These are phyloP conservation scores for Sarcocystis neurona DNA, from an alignment of 169 alveolate species.

Conservation along the genomic window DNA sequence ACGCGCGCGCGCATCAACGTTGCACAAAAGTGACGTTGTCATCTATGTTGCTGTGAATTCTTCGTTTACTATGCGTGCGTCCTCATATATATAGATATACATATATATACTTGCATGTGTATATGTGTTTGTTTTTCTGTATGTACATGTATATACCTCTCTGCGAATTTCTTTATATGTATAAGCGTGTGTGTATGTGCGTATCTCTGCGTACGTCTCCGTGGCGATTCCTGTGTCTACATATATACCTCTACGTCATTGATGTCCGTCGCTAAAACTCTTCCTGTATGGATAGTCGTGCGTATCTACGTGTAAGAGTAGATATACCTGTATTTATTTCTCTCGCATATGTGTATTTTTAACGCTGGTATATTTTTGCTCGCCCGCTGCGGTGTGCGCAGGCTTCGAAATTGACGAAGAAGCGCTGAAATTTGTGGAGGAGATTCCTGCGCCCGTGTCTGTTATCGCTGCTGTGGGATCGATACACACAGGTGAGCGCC, in stretches of 20 bases:
- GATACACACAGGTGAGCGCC: conserved; percentile 72
- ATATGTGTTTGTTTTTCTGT: neutral
- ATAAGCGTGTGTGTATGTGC: neutral
- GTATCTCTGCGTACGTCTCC: neutral
- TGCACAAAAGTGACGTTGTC: too few species aligned
- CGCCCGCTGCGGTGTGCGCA: neutral
- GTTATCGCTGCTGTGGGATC: conserved; percentile 80
- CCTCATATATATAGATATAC: too few species aligned
- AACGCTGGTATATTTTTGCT: neutral
- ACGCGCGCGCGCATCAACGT: too few species aligned
- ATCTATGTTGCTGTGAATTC: too few species aligned
- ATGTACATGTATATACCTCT: neutral
- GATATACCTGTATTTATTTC: neutral
- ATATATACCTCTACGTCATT: too few species aligned
- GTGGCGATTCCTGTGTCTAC: neutral
- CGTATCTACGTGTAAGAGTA: neutral
- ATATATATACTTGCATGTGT: too few species aligned
- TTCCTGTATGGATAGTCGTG: too few species aligned
- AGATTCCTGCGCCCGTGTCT: conserved; percentile 74
- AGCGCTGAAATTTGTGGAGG: conserved; percentile 46
- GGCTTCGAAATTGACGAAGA: conserved; percentile 50
- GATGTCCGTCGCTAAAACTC: too few species aligned
- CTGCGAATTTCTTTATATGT: neutral
- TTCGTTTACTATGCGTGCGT: too few species aligned
- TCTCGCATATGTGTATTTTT: neutral